phyloP scores from a whole-genome alignment of 805 yeast genomes.

The Naumovozyma dairenensis region DNA sequence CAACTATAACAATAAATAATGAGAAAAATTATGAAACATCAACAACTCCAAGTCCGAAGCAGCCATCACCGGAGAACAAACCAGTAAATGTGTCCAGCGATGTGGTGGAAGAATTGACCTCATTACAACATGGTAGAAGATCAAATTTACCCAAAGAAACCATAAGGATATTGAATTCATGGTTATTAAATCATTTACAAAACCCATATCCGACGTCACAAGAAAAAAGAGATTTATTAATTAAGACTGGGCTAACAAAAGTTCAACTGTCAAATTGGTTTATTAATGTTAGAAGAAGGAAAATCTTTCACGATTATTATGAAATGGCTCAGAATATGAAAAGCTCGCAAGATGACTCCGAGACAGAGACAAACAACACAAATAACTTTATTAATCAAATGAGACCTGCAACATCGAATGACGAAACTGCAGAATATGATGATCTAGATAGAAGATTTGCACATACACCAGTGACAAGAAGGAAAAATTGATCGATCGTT shows the following conservation, averaged over 20 bases:
- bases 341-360: too few relatives aligned
- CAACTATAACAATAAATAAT: too few relatives aligned
- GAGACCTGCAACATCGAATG: too few relatives aligned
- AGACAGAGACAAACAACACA: too few relatives aligned
- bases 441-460: slow-evolving; percentile 20
- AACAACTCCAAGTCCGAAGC: too few relatives aligned
- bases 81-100: too few relatives aligned
- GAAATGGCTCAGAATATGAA: slow-evolving; percentile 9
- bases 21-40: too few relatives aligned
- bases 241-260: slow-evolving; percentile 66
- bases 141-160: slow-evolving; percentile 74
- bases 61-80: too few relatives aligned
- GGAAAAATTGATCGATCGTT: slow-evolving; percentile 29
- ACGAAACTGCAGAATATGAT: too few relatives aligned
- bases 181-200: slow-evolving; percentile 66
- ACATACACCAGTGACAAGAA: slow-evolving; percentile 13
- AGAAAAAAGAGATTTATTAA: slow-evolving; percentile 62
- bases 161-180: slow-evolving; percentile 56
- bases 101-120: too few relatives aligned
- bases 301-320: slow-evolving; percentile 35
- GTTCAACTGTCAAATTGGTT: slow-evolving; percentile 83
- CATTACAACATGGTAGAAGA: slow-evolving; percentile 32
- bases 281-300: slow-evolving; percentile 74
- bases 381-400: too few relatives aligned
- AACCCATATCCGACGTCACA: slow-evolving; percentile 81